Evolutionary conservation across 306 rosid species (phyloP).

Genomic region (Acmispon strigosus): DNA sequence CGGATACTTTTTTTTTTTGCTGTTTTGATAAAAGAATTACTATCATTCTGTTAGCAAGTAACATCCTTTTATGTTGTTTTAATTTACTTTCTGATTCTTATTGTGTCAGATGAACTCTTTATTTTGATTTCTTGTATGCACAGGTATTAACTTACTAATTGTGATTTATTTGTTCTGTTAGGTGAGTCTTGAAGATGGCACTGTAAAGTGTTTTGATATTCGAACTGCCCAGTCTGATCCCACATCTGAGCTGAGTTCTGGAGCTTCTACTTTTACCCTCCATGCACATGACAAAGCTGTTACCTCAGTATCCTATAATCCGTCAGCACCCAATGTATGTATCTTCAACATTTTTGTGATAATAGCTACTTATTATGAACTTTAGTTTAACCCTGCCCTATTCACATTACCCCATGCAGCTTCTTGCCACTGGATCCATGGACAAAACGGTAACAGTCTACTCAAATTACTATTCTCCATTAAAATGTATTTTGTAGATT

Average conservation of each 20-base stretch:
- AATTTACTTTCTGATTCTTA: not conserved
- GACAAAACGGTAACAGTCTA: constrained; percentile 67
- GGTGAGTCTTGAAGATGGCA: constrained; percentile 95
- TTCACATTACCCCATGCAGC: constrained; percentile 37
- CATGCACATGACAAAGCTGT: constrained; percentile 91
- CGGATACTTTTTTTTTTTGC: not conserved
- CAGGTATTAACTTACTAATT: not conserved
- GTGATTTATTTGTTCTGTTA: constrained; percentile 25
- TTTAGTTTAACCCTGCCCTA: constrained; percentile 12
- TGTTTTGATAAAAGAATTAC: not conserved
- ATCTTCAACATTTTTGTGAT: constrained; percentile 1
- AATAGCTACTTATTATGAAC: constrained; percentile 10
- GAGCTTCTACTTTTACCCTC: constrained; percentile 55
- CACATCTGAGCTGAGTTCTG: constrained; percentile 35
- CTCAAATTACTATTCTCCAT: not conserved
- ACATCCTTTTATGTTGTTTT: not conserved
- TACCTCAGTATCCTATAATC: constrained; percentile 67
- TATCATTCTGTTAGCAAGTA: not conserved
- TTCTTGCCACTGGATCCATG: constrained; percentile 83
- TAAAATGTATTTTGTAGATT: not conserved
- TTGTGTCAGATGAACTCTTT: not conserved
- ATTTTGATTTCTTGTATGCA: not conserved
- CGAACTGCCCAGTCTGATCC: constrained; percentile 54
- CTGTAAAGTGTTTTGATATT: constrained; percentile 74
- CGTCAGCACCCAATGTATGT: constrained; percentile 63